These are phyloP conservation scores for Myochromella boudieri DNA, from an alignment of 768 basidiomycete genomes.

Conservation along the genomic window DNA sequence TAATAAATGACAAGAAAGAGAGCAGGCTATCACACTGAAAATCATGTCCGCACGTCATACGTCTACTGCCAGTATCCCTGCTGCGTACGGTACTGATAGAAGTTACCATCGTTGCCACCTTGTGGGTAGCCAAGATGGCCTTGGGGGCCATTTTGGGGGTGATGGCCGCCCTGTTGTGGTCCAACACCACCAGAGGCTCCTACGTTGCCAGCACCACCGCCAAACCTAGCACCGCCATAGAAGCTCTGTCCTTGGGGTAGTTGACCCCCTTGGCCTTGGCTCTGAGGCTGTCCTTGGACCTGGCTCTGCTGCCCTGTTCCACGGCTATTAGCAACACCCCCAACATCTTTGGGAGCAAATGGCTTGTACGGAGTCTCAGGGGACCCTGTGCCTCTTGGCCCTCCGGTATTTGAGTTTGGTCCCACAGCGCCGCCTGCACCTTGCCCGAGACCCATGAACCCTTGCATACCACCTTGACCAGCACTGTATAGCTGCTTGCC, in stretches of 20 bases:
- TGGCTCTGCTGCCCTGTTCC: slow-evolving; percentile 42
- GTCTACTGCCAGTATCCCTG: slow-evolving; percentile 62
- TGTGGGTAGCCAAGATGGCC: slow-evolving; percentile 65
- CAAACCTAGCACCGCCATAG: slow-evolving; percentile 48
- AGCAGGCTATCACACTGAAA: slow-evolving; percentile 7
- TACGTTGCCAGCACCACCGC: slow-evolving; percentile 35
- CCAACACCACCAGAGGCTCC: slow-evolving; percentile 36
- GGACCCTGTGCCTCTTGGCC: slow-evolving; percentile 54
- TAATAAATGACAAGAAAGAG: slow-evolving; percentile 12
- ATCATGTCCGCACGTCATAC: background rate
- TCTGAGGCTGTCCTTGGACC: slow-evolving; percentile 52
- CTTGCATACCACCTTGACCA: slow-evolving; percentile 60
- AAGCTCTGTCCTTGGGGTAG: slow-evolving; percentile 52
- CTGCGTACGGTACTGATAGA: slow-evolving; percentile 74
- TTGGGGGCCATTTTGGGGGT: slow-evolving; percentile 49
- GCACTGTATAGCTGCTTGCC: slow-evolving; percentile 45
- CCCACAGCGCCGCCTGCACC: slow-evolving; percentile 40
- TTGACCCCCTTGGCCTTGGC: slow-evolving; percentile 47
- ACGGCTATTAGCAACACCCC: slow-evolving; percentile 44
- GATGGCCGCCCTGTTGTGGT: slow-evolving; percentile 41
- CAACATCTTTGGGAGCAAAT: slow-evolving; percentile 68
- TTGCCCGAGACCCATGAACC: slow-evolving; percentile 65
- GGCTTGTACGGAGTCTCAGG: slow-evolving; percentile 79
- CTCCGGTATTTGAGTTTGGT: slow-evolving; percentile 41
- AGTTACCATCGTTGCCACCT: slow-evolving; percentile 61